Evolutionary conservation across 768 basidiomycete species (phyloP), one percentile per base, ranked within the genome.

Genomic region (Boletus vinaceobasis): DNA sequence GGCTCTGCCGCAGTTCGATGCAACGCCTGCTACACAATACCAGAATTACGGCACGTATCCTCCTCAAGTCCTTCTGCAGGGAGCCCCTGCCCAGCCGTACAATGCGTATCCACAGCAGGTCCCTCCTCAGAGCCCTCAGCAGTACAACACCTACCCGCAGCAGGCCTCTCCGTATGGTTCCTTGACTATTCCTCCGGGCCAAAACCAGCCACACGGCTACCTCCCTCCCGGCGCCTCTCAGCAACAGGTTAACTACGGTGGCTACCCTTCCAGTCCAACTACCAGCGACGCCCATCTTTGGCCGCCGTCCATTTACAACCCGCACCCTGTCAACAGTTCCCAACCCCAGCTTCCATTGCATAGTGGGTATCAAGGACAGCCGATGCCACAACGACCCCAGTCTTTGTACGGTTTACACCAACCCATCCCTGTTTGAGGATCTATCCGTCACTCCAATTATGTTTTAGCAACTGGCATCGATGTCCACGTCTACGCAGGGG

Each of bases 301-400:
- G 55, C 59, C 59, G 27, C 67, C 60, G 33, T 53, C 68, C 6
- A 61, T 60, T 27, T 59, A 56, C 52, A 40, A 1, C 31, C 17
- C 55, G 11, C 51, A 64, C n/a, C 68, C 66, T 11, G 32, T 43
- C 14, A 13, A 21, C 14, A 48, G 29, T 19, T 32, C 56, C 19
- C 68, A 61, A 37, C 35, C 33, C 3, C 64, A 47, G 27, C 47
- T 49, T 32, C 54, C 52, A 7, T 23, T 52, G 36, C 51, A 50
- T 2, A 38, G 39, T 31, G 60, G 55, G 27, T 61, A 64, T 45
- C 60, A 56, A 50, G 27, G 36, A 29, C 54, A 50, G 10, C 50
- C 17, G 9, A 27, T 31, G 43, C 36, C 38, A 27, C 45, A 29
- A 29, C 50, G 31, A 11, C 32, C 36, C 23, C 53, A 52, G 21